These are phyloP conservation scores for Candida sp. DNA, from an alignment of 1,139 yeast species.

Conservation along the genomic window DNA sequence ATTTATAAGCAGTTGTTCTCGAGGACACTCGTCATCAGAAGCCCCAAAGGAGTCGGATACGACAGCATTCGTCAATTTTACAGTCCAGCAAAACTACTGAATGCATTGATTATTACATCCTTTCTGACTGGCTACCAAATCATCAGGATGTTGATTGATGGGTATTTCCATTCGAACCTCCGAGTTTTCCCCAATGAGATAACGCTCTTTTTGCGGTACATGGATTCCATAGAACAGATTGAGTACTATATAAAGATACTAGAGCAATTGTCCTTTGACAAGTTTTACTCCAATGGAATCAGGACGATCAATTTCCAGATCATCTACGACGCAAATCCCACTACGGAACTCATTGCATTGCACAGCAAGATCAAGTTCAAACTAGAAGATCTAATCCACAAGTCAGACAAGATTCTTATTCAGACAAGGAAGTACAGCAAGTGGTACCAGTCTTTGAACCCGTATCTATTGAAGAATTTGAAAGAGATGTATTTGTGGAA, in stretches of 20 bases:
- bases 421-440: conserved; percentile 9
- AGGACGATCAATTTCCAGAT: conserved; percentile 17
- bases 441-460: conserved; percentile 10
- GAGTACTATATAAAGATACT: conserved; percentile 18
- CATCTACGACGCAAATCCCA: conserved; percentile 15
- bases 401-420: conserved; percentile 19
- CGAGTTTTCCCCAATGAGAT: conserved; percentile 20
- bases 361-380: conserved; percentile 17
- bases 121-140: conserved; percentile 6
- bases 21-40: neutral
- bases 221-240: conserved; percentile 4
- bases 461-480: conserved; percentile 17
- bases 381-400: conserved; percentile 18
- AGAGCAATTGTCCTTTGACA: conserved; percentile 23
- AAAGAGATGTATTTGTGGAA: conserved; percentile 23
- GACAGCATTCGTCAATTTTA: conserved; percentile 5
- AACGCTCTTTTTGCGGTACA: conserved; percentile 14
- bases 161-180: neutral
- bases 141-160: conserved; percentile 6
- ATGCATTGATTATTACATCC: conserved; percentile 3
- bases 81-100: neutral
- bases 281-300: conserved; percentile 14
- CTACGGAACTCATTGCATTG: conserved; percentile 4
- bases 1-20: neutral
- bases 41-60: conserved; percentile 4